These are phyloP conservation scores for Sarocladium strictum DNA, from an alignment of 2,329 filamentous ascomycete genomes.

Conservation along the genomic window DNA sequence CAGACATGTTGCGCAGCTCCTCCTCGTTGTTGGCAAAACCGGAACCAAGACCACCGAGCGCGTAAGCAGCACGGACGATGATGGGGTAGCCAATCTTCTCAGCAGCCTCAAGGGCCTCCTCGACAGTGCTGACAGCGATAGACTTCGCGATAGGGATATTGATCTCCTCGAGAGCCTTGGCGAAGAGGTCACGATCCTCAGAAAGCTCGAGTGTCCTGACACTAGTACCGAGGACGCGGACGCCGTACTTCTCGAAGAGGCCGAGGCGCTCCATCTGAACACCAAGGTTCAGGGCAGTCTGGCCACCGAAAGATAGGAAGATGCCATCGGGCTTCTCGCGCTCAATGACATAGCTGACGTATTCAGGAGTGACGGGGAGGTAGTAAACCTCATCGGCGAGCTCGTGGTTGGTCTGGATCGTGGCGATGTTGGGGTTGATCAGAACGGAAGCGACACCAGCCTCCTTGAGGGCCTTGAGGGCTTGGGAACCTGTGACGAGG, in stretches of 20 bases:
- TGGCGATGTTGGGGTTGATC: constrained; percentile 97
- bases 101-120: constrained; percentile 86
- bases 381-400: constrained; percentile 98
- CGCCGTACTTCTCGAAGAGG: constrained; percentile 89
- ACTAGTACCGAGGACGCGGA: constrained; percentile 92
- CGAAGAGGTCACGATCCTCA: constrained; percentile 93
- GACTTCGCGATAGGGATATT: constrained; percentile 96
- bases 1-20: constrained; percentile 89
- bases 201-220: constrained; percentile 90
- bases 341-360: constrained; percentile 96
- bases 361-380: constrained; percentile 94
- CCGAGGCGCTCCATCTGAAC: constrained; percentile 97
- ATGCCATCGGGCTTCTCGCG: constrained; percentile 93
- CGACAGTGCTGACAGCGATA: constrained; percentile 83
- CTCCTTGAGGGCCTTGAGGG: constrained; percentile 94
- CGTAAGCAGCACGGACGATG: constrained; percentile 95
- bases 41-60: constrained; percentile 90
- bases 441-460: constrained; percentile 86
- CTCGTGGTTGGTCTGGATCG: constrained; percentile 94
- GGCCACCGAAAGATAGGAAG: constrained; percentile 93
- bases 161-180: constrained; percentile 93
- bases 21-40: constrained; percentile 93
- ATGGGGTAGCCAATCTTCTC: constrained; percentile 89
- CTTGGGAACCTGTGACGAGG: constrained; percentile 69
- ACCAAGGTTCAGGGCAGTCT: constrained; percentile 94